phyloP scores from a whole-genome alignment of 495 filamentous ascomycete species.

The Parmelia sp. region DNA sequence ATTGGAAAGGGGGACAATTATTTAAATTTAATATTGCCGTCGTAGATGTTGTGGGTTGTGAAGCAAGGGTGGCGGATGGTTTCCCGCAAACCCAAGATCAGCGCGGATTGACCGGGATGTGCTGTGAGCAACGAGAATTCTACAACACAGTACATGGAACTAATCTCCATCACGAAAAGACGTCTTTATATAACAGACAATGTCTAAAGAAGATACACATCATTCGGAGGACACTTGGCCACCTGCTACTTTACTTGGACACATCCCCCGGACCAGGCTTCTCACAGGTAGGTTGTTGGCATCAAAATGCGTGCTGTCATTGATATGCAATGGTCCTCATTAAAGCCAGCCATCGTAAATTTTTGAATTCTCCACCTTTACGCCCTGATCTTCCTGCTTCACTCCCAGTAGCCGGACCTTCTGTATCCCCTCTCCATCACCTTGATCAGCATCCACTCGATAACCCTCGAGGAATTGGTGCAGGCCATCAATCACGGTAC shows the following conservation, averaged over 20 bases:
- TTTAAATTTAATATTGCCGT: background rate
- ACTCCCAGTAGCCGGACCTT: slow-evolving; percentile 72
- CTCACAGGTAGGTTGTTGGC: too few relatives aligned
- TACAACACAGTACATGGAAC: too few relatives aligned
- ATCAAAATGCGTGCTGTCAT: background rate
- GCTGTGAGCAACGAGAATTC: too few relatives aligned
- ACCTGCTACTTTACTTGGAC: too few relatives aligned
- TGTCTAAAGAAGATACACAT: too few relatives aligned
- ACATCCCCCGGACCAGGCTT: too few relatives aligned
- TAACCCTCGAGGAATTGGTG: slow-evolving; percentile 58
- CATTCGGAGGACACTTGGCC: too few relatives aligned
- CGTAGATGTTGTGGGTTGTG: background rate
- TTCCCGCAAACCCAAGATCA: background rate
- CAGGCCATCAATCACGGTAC: slow-evolving; percentile 56
- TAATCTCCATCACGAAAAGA: too few relatives aligned
- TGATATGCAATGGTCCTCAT: background rate
- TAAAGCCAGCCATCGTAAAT: slow-evolving; percentile 60
- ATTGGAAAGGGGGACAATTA: background rate
- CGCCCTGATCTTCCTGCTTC: slow-evolving; percentile 81
- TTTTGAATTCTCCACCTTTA: slow-evolving; percentile 56
- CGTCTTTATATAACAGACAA: too few relatives aligned
- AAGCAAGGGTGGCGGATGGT: slow-evolving; percentile 9
- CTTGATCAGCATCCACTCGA: slow-evolving; percentile 47
- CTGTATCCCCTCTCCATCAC: slow-evolving; percentile 54
- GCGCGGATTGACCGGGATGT: slow-evolving; percentile 3